Base-by-base conservation (phyloP, 2,329 filamentous ascomycete genomes). In the Fonsecaea pedrosoi region DNA sequence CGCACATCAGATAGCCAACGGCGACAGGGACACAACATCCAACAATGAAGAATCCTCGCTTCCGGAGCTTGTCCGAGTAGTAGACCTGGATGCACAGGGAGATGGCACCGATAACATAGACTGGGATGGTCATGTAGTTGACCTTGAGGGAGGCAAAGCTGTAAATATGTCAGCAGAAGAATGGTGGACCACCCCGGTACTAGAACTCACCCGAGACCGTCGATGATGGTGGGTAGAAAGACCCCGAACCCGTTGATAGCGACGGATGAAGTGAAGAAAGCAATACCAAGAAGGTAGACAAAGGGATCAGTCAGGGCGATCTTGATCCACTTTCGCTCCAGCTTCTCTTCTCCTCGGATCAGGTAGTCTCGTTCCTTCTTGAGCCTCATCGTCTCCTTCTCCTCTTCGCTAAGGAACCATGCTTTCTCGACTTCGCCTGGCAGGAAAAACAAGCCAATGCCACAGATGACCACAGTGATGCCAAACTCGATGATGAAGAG, bases 81-180 rank as follows among this genome's bases (percentile, higher is more conserved):
- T 59, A 69, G 48, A 55, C 63, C 32, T 66, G 58, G 32, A 55
- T 55, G 34, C 30, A n/a, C 4, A 69, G 42, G n/a, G 66, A 66
- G 6, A 59, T 56, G 0, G 81, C 83, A 3, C 82, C 84, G 66
- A 82, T 81, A 13, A 85, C 74, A 70, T 85, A 87, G 15, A 87
- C 84, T 0, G 85, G 85, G 1, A 87, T 83, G 4, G 84, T 87
- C 48, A 87, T 76, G 40, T 84, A 82, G 64, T 87, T 84, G 38
- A 60, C 66, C 38, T 64, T 32, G 8, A 69, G 55, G n/a, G 66
- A 58, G 13, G 62, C 59, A 54, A 56, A 67, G n/a, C 65, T 67
- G n/a, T 5, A 15, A 35, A 15, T 30, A 32, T 15, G 56, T 64
- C 54, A 61, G 50, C 38, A 6, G 21, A 21, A 56, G 42, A 57